Evolutionary conservation across 768 basidiomycete genomes (phyloP).

Genomic region (Auricularia sp.): DNA sequence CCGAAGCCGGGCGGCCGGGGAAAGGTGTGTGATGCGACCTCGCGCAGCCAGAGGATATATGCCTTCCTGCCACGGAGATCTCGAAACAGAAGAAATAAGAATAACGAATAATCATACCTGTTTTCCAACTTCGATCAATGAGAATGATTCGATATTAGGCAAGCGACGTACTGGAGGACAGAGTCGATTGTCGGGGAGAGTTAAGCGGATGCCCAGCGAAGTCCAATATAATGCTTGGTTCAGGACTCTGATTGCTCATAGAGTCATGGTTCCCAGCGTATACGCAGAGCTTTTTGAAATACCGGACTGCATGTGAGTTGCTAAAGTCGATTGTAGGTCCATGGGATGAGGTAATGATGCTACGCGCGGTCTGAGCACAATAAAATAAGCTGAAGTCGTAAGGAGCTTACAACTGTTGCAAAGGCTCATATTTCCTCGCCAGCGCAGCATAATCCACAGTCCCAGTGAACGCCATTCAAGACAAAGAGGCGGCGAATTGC

Average conservation of each 20-base stretch:
- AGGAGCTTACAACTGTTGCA: conserved; percentile 41
- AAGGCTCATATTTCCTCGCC: conserved; percentile 43
- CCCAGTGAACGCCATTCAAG: not conserved
- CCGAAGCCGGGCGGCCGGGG: conserved; percentile 16
- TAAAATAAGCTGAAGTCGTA: not conserved
- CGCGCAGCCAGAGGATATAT: conserved; percentile 79
- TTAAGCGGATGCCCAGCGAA: conserved; percentile 58
- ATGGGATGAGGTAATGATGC: conserved; percentile 16
- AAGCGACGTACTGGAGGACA: conserved; percentile 68
- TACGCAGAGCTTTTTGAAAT: not conserved
- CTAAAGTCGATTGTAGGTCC: conserved; percentile 60
- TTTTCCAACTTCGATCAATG: conserved; percentile 49
- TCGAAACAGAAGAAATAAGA: no score
- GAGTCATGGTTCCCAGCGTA: no score
- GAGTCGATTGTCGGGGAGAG: conserved; percentile 58
- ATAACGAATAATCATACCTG: conserved; percentile 24
- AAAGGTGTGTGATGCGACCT: conserved; percentile 33
- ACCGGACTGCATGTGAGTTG: conserved; percentile 63
- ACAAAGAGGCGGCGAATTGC: not conserved
- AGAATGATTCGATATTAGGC: not conserved
- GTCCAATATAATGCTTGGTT: conserved; percentile 68
- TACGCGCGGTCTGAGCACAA: conserved; percentile 4
- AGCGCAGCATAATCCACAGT: conserved; percentile 51
- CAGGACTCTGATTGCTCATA: conserved; percentile 40
- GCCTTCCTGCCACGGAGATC: conserved; percentile 46